phyloP scores from a whole-genome alignment of 176 grass and related monocot species.

The Carex scoparia region DNA sequence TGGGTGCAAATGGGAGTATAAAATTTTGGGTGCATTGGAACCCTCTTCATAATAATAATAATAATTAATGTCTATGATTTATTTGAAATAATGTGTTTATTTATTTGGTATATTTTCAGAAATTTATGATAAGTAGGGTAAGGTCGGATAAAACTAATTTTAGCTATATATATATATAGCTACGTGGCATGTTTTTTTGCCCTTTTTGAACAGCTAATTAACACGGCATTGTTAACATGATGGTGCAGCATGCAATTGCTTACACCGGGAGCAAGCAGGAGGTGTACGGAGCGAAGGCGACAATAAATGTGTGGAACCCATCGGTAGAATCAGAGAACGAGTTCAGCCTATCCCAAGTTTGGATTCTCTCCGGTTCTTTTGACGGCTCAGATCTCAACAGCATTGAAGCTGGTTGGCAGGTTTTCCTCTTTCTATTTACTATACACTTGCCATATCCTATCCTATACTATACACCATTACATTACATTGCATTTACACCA shows the following conservation, averaged over 20 bases:
- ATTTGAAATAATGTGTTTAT: no score
- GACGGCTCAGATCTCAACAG: slow-evolving; percentile 99
- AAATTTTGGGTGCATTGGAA: no score
- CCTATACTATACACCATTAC: no score
- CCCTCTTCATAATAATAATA: no score
- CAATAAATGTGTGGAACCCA: slow-evolving; percentile 94
- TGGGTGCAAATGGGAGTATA: no score
- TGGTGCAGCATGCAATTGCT: slow-evolving; percentile 87
- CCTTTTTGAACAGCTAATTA: not conserved
- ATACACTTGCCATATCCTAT: not conserved
- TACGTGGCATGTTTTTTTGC: not conserved
- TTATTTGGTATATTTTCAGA: no score
- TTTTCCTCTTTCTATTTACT: slow-evolving; percentile 18
- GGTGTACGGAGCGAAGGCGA: slow-evolving; percentile 77
- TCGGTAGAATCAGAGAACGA: slow-evolving; percentile 57
- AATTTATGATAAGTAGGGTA: no score
- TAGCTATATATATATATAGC: not conserved
- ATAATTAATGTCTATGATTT: no score
- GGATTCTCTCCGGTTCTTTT: slow-evolving; percentile 95
- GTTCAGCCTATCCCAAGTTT: slow-evolving; percentile 95
- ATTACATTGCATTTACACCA: no score
- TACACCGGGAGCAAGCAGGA: slow-evolving; percentile 43
- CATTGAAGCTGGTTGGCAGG: slow-evolving; percentile 99
- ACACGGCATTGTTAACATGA: not conserved
- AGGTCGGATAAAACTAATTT: no score